phyloP scores from a whole-genome alignment of 2,329 filamentous ascomycete species.

The Reticulascus tulasneorum region DNA sequence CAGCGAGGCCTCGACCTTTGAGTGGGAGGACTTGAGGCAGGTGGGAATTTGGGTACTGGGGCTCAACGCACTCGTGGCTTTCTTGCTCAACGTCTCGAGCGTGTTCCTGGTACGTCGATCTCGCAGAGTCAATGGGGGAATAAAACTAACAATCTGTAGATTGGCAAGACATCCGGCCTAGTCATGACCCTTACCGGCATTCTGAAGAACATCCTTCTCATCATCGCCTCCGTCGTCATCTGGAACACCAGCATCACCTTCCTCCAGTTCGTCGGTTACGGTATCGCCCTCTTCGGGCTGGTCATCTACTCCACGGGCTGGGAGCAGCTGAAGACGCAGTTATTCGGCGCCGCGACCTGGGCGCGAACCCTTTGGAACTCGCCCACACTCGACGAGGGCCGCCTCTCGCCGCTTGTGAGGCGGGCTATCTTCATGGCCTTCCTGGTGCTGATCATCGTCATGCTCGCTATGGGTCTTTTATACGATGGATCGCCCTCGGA shows the following conservation, averaged over 20 bases:
- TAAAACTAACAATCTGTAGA: conserved; percentile 55
- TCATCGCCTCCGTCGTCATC: conserved; percentile 70
- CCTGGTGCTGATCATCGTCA: conserved; percentile 12
- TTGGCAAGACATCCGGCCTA: conserved; percentile 81
- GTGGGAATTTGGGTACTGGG: conserved; percentile 64
- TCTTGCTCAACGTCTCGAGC: conserved; percentile 76
- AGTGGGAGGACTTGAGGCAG: conserved; percentile 60
- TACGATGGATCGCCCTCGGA: conserved; percentile 10
- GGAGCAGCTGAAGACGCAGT: conserved; percentile 22
- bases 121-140: too few species aligned
- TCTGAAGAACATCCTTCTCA: conserved; percentile 82
- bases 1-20: conserved; percentile 64
- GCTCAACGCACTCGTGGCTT: conserved; percentile 73
- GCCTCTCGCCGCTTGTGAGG: conserved; percentile 18
- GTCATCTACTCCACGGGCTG: conserved; percentile 45
- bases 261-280: conserved; percentile 75
- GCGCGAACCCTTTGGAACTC: conserved; percentile 13
- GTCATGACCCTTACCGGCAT: conserved; percentile 84
- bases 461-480: conserved; percentile 16
- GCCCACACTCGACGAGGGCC: conserved; percentile 14
- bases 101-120: conserved; percentile 70
- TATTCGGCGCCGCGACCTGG: conserved; percentile 9
- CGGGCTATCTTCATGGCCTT: conserved; percentile 15
- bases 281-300: conserved; percentile 56
- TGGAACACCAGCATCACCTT: conserved; percentile 69